Conservation (phyloP, 2,329 filamentous ascomycete genomes). For the Ceratocystis albifundus region DNA sequence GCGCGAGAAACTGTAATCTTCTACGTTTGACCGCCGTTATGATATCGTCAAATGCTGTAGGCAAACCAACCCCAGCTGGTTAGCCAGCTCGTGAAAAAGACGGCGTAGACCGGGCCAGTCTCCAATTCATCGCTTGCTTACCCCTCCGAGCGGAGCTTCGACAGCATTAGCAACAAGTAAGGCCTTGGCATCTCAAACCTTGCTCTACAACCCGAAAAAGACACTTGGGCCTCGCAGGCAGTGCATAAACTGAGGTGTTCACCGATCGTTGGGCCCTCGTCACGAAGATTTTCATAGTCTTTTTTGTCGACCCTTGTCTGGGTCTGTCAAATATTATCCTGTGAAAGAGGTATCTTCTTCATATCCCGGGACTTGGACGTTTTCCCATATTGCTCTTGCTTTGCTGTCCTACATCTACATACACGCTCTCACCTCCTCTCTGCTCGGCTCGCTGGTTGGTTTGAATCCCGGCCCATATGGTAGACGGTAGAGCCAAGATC, state of each 20-base stretch:
- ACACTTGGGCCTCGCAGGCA: too few relatives aligned
- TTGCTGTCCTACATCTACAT: background rate
- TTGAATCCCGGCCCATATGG: too few relatives aligned
- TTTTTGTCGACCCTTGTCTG: background rate
- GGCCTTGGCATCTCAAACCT: background rate
- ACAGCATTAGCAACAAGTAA: background rate
- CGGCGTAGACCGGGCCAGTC: too few relatives aligned
- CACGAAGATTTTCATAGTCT: background rate
- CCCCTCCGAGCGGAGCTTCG: too few relatives aligned
- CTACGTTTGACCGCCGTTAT: background rate
- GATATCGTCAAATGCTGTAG: background rate
- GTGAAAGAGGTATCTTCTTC: background rate
- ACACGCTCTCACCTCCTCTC: background rate
- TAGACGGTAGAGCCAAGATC: too few relatives aligned
- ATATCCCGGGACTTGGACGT: background rate
- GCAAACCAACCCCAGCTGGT: background rate
- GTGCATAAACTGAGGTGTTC: background rate
- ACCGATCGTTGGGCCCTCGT: background rate
- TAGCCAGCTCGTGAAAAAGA: too few relatives aligned
- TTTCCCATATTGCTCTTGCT: background rate
- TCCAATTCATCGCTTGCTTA: too few relatives aligned
- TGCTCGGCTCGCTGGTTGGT: too few relatives aligned
- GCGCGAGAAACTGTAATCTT: background rate
- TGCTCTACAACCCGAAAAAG: background rate
- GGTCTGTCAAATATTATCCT: background rate